Evolutionary conservation across 345 rosid species (phyloP).

Genomic region (Eucalyptus erythrocorys): DNA sequence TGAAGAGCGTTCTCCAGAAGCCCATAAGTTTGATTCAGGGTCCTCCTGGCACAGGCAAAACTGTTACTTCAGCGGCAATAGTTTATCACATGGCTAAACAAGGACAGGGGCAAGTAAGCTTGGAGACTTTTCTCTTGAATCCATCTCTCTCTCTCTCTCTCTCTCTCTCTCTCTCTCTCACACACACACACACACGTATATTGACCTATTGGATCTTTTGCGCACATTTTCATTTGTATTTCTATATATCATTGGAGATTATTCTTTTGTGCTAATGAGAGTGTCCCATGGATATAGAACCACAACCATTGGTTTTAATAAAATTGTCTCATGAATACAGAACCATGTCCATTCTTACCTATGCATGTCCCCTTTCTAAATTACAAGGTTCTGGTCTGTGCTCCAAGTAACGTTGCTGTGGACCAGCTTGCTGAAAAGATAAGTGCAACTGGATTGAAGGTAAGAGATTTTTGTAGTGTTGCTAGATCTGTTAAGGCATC

Average conservation of each 20-base stretch:
- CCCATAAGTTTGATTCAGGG: constrained; percentile 99
- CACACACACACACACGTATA: background rate
- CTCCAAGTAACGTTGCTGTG: constrained; percentile 99
- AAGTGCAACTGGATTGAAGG: constrained; percentile 98
- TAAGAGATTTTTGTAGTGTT: background rate
- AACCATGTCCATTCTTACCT: background rate
- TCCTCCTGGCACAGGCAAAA: constrained; percentile 99
- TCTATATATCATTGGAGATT: background rate
- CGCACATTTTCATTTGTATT: background rate
- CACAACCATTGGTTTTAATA: background rate
- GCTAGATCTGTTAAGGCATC: background rate
- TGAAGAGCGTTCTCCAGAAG: constrained; percentile 95
- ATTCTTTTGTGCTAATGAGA: background rate
- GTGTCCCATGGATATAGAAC: background rate
- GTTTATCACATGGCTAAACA: constrained; percentile 99
- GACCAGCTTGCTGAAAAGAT: constrained; percentile 99
- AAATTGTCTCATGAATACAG: background rate
- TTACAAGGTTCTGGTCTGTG: constrained; percentile 88
- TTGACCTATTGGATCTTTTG: background rate
- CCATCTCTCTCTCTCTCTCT: background rate
- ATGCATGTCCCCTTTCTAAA: background rate
- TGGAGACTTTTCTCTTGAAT: background rate
- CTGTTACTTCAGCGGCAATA: constrained; percentile 98
- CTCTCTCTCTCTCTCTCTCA: background rate
- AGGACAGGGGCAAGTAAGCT: constrained; percentile 93